Evolutionary conservation across 2,329 filamentous ascomycete species (phyloP), one percentile per base, ranked within the genome.

Genomic region (Ophiostoma novo-ulmi): DNA sequence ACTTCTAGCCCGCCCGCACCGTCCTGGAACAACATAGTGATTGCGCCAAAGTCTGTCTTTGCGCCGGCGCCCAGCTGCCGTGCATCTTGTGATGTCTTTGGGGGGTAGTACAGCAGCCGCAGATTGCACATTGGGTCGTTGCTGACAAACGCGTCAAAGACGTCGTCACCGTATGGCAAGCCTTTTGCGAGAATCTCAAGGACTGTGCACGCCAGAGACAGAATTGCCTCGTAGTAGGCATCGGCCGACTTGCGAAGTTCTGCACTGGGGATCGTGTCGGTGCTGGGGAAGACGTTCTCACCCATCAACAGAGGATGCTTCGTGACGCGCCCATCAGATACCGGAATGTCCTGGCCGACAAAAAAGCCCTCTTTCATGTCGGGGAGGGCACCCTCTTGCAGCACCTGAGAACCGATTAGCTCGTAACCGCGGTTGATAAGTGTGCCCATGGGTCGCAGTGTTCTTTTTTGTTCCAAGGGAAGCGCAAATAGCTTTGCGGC

Each of bases 1-100:
- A 87, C 84, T 73, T 88, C 80, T 1, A 88, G 79, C 0, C 84
- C 85, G 39, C 82, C 81, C 17, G 82, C 78, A 2, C 78, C 77
- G 71, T 85, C 84, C 74, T 87, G 85, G 3, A 87, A 79, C 13
- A 88, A 81, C 39, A 87, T 78, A 0, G 85, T 87, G 64, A 87
- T 81, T 66, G 82, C 82, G n/a, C 76, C 84, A 73, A 85, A 87
- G 74, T 86, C 85, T 0, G 83, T 85, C 73, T 86, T 85, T 3
- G 82, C 84, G 0, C 84, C 84, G 1, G 77, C 81, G 70, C 74
- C 80, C 61, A 74, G 77, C 76, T 75, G 76, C 61, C 76, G 77
- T 67, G 77, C 75, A 77, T 78, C 71, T 80, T 1, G 82, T 13
- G 31, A 22, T 39, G 14, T 35, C 55, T 61, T 26, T 0, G 82